Evolutionary conservation across 257 asterid species (phyloP), one percentile per base, ranked within the genome.

Genomic region (Nicotiana otophora): DNA sequence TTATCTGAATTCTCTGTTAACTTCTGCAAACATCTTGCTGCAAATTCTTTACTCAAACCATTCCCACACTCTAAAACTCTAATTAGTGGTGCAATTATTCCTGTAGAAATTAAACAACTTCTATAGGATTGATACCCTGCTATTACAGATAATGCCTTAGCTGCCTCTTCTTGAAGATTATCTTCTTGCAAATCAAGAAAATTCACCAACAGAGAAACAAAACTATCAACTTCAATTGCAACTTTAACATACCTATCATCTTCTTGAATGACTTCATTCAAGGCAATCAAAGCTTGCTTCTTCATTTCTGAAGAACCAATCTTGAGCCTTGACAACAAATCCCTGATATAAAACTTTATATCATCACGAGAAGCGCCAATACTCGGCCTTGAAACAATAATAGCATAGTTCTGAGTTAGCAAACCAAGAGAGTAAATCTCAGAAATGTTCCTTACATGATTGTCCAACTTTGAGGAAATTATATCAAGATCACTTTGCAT

Each of bases 401-500:
- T 86, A 0, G 99, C 99, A 58, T 85, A 85, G 81, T 85, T 89
- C 84, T 94, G 94, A 7, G 86, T 81, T 31, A 91, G 91, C 92
- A 96, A 83, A 3, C 97, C 97, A 60, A 83, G 91, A 26, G 92
- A 85, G 70, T 94, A 92, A 26, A 93, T 92, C 28, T 92, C 97
- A 16, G 91, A 86, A 1, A 93, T 63, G 63, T 84, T 85, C 87
- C 67, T 88, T 1, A 82, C 80, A 82, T 94, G 93, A 34, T 48
- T 53, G 63, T 92, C 92, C 83, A 96, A 81, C 63, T 86, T 92
- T 54, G 90, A 84, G 12, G 91, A 87, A 1, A 91, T 51, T 66
- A 91, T 83, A 82, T 94, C 98, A 48, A 94, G 95, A 89, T 94
- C 95, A 83, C 99, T 96, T 82, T 93, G 95, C 98, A 92, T 96